Percentiles rank a stretch among this genome's conserved stretches.
Conservation (phyloP, 805 yeast species). For the Wickerhamomyces pijperi region DNA sequence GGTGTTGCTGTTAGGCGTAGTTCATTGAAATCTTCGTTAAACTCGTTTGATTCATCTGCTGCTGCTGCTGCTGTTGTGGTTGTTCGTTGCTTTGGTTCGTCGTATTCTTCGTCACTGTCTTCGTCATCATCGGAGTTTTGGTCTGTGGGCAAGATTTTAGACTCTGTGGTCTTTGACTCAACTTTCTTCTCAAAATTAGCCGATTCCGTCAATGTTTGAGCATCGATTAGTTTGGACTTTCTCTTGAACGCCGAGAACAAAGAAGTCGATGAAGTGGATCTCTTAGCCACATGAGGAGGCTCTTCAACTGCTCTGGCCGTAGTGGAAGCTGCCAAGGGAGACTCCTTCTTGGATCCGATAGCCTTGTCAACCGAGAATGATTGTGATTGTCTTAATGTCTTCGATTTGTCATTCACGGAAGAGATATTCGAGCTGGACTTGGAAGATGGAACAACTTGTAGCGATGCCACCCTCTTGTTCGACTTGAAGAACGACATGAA, state of each 20-base stretch:
- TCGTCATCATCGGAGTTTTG: background rate
- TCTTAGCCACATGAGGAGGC: constrained; percentile 11
- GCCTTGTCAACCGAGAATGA: constrained; percentile 8
- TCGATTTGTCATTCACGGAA: background rate
- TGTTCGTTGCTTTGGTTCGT: background rate
- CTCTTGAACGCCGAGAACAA: constrained; percentile 18
- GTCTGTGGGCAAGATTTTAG: background rate
- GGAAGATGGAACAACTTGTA: constrained; percentile 4
- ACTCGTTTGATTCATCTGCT: constrained; percentile 4
- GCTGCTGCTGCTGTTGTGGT: background rate
- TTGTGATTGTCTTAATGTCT: constrained; percentile 6
- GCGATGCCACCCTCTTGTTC: constrained; percentile 12
- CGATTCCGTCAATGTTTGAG: background rate
- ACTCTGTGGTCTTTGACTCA: background rate
- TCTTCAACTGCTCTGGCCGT: too few species aligned
- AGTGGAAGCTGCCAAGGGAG: constrained; percentile 4
- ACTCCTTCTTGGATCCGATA: background rate
- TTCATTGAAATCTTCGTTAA: constrained; percentile 18
- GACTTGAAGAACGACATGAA: constrained; percentile 14
- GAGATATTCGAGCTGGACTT: constrained; percentile 1
- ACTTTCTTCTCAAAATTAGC: background rate
- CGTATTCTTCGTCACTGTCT: background rate
- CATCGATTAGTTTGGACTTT: constrained; percentile 1
- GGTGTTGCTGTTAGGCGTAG: constrained; percentile 2
- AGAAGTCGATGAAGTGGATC: constrained; percentile 17